These are phyloP conservation scores for Butyriboletus loyo DNA, from an alignment of 768 basidiomycete genomes.

Conservation along the genomic window DNA sequence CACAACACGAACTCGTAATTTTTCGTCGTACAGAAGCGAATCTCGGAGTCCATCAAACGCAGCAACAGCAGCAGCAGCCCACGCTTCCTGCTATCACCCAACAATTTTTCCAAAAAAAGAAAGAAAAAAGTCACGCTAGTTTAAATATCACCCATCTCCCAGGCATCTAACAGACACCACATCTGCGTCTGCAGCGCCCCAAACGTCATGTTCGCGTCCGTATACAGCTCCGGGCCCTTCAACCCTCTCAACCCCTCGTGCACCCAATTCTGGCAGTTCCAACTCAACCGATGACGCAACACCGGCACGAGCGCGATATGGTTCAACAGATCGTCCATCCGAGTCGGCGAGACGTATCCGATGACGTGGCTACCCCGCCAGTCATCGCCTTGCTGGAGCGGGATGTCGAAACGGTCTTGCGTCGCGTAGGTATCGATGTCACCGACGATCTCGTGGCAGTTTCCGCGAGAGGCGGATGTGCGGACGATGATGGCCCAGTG, in stretches of 20 bases:
- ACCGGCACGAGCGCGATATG: constrained; percentile 21
- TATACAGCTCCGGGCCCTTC: constrained; percentile 7
- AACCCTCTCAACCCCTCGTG: constrained; percentile 21
- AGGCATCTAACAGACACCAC: constrained; percentile 28
- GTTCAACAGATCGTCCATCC: constrained; percentile 14
- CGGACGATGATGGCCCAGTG: constrained; percentile 30
- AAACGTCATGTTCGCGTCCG: constrained; percentile 14
- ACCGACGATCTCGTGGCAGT: constrained; percentile 29
- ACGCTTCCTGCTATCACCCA: too few relatives aligned
- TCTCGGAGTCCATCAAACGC: too few relatives aligned
- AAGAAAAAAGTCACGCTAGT: too few relatives aligned
- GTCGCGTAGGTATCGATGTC: constrained; percentile 22
- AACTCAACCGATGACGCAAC: constrained; percentile 9
- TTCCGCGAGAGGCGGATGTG: constrained; percentile 17
- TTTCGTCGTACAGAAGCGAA: too few relatives aligned
- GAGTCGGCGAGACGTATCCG: constrained; percentile 18
- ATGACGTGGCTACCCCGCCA: constrained; percentile 29
- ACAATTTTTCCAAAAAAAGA: too few relatives aligned
- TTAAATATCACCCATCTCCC: constrained; percentile 28
- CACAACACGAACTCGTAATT: too few relatives aligned
- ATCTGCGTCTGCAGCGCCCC: constrained; percentile 27
- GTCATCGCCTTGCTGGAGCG: constrained; percentile 5
- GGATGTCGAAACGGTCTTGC: constrained; percentile 14
- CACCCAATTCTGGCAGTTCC: constrained; percentile 32
- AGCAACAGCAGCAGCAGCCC: too few relatives aligned